A percentile compares a stretch with the other conserved stretches of the same genome.
Conservation (phyloP, 345 rosid species). For the Geranium rotundifolium region DNA sequence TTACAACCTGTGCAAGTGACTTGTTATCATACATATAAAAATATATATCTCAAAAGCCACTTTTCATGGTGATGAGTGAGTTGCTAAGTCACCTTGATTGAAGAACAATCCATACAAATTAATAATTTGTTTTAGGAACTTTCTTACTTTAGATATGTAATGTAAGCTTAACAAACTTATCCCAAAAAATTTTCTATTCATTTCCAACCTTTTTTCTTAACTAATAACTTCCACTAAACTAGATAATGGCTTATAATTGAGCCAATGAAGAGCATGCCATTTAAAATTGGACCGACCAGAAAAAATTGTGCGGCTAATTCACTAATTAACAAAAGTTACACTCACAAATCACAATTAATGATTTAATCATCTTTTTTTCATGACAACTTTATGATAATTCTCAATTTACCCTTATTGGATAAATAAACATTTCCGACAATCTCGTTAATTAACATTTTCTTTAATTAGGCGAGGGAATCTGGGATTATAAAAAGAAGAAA, state of each 20-base stretch:
- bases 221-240: neutral
- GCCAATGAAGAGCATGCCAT: neutral
- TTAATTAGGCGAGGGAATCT: neutral
- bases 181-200: neutral
- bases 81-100: too few relatives aligned
- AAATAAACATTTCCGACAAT: neutral
- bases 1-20: too few relatives aligned
- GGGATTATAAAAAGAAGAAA: neutral
- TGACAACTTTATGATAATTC: neutral
- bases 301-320: neutral
- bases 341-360: neutral
- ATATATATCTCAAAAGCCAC: too few relatives aligned
- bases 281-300: neutral
- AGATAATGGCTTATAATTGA: neutral
- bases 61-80: too few relatives aligned
- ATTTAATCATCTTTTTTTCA: neutral
- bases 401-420: neutral
- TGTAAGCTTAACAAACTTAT: too few relatives aligned
- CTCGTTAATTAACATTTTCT: slow-evolving; percentile 1
- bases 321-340: neutral
- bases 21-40: too few relatives aligned
- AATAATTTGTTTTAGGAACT: neutral
- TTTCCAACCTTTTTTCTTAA: neutral
- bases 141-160: neutral
- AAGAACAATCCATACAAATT: too few relatives aligned